Evolutionary conservation across 306 rosid genomes (phyloP), one percentile per base, ranked within the genome.

Genomic region (Quercus dentata): DNA sequence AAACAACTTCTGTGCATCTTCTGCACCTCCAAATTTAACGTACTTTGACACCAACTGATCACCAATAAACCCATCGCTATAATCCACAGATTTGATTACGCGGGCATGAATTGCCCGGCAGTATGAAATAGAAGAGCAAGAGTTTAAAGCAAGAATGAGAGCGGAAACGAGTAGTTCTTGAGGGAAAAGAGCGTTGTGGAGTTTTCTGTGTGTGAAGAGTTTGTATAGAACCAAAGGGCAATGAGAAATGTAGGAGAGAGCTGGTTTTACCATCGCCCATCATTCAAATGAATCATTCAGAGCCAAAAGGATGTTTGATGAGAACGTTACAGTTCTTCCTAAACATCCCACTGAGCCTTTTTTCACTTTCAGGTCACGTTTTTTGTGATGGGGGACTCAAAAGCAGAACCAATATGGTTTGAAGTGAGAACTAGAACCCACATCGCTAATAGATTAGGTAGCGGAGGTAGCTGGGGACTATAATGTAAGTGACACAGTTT

Each of bases 1-100:
- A 57, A 93, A 93, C 88, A 93, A 19, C 44, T 81, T 84, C 65
- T 78, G 80, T 65, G 97, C 97, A 78, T 89, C 88, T 44, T 72
- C 83, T 52, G 65, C 59, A 55, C 76, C 62, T 19, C 97, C 94
- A 90, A 84, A 65, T 62, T 78, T 89, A 0, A 81, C 19, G 3
- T 93, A 93, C 58, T 81, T 12, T 0, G 92, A n/a, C 0, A 84
- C 92, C 77, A 93, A 75, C 73, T 89, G 97, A 78, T 93, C 97
- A 18, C 96, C 97, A 44, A 91, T 86, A 68, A 91, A 91, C 18
- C 96, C 97, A 81, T 88, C 88, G 76, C 87, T 77, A 54, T 82
- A 93, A 82, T 81, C 57, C 27, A 81, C 70, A n/a, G 90, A 91
- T 65, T 91, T 93, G 79, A 91, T 58, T 6, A 91, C 91, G 20